A percentile compares a stretch with the other conserved stretches of the same genome.
phyloP scores from a whole-genome alignment of 2,329 filamentous ascomycete species.

The Plenodomus tracheiphilus region DNA sequence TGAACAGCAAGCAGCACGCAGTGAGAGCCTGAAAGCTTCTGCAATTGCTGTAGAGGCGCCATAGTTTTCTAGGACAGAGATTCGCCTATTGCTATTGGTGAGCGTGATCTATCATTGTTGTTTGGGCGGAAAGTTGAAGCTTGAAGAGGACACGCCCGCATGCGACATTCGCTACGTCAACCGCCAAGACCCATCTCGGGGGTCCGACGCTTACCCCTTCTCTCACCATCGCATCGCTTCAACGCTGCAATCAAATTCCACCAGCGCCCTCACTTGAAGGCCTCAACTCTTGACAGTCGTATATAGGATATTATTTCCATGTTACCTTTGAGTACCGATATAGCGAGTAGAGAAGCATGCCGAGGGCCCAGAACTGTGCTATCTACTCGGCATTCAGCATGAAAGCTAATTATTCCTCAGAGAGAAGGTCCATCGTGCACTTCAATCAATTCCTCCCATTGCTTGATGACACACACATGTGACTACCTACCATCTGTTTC shows the following conservation, averaged over 20 bases:
- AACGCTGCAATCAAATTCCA: background rate
- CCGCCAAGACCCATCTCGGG: conserved; percentile 18
- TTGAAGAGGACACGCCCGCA: conserved; percentile 16
- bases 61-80: conserved; percentile 13
- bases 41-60: conserved; percentile 31
- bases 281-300: too few relatives aligned
- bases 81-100: background rate
- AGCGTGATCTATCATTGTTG: conserved; percentile 2
- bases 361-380: too few relatives aligned
- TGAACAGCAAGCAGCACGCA: conserved; percentile 74
- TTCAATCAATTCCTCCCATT: too few relatives aligned
- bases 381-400: too few relatives aligned
- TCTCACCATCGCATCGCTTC: background rate
- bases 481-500: background rate
- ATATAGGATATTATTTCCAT: too few relatives aligned
- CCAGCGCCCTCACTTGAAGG: too few relatives aligned
- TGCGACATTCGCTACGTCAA: conserved; percentile 20
- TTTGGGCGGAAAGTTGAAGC: background rate
- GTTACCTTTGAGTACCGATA: too few relatives aligned
- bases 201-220: conserved; percentile 7
- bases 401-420: too few relatives aligned
- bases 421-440: too few relatives aligned
- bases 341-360: too few relatives aligned
- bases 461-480: too few relatives aligned
- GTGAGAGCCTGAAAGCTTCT: conserved; percentile 64